Base-by-base conservation (phyloP, 495 filamentous ascomycete genomes). In the Hypoxylon fuscum region DNA sequence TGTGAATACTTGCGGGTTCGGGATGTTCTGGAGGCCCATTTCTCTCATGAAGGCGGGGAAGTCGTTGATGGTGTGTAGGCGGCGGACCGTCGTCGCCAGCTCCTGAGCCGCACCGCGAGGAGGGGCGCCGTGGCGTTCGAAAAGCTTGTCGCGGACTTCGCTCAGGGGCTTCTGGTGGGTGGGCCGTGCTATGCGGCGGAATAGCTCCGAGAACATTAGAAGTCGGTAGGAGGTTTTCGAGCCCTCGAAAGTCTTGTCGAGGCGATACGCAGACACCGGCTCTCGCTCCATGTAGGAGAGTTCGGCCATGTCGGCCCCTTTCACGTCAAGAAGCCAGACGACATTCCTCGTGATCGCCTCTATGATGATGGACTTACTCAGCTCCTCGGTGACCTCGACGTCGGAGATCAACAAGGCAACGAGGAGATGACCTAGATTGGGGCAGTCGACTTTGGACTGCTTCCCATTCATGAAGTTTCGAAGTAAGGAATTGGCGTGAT, bases 151-250 rank as follows among this genome's bases (percentile, higher is more conserved):
- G 51, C 75, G 68, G 34, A 82, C 69, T 40, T 73, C 50, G 23
- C 21, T 27, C 27, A 84, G 69, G 1, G 68, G 51, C 21, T 72
- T 74, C 23, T 61, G 64, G 23, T 71, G 66, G 15, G 59, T 64
- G 5, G 74, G 71, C 20, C 81, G 75, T 25, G 72, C 81, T 0
- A 73, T 77, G 29, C 70, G 72, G 11, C 74, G 74, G 64, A 84
- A 83, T 7, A 84, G 75, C 48, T 78, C 74, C 2, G 75, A 73
- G 68, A 84, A 82, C 80, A 84, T 82, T 20, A 83, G 72, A 12
- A 84, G 74, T 3, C 77, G 72, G 64, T 83, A 84, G 1, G 78
- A 81, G 1, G 78, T 79, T 22, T 71, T 73, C 44, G 71, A 74
- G 8, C 79, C 81, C 12, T 76, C 55, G 48, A 80, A 83, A 0